Conservation (phyloP, 2,329 filamentous ascomycete species). For the Ophiostoma tasmaniense region DNA sequence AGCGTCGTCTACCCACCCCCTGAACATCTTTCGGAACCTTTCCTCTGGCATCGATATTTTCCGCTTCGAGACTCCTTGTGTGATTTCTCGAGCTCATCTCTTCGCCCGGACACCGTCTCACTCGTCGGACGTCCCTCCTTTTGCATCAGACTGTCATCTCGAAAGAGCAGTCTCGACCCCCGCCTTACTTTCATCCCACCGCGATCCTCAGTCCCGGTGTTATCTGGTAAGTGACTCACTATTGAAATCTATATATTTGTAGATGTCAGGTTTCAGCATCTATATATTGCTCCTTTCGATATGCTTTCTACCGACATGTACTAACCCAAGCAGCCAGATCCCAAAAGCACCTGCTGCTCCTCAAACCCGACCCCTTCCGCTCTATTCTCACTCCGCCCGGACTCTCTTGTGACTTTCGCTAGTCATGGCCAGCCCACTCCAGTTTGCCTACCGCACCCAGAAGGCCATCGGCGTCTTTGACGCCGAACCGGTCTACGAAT, state of each 20-base stretch:
- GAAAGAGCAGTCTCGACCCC: constrained; percentile 7
- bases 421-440: constrained; percentile 88
- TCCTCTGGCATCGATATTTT: neutral
- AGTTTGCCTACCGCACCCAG: constrained; percentile 95
- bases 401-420: constrained; percentile 69
- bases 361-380: neutral
- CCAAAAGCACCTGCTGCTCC: neutral
- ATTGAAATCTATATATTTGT: neutral
- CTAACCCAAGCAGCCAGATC: neutral
- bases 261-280: neutral
- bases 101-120: neutral
- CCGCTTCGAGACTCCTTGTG: neutral
- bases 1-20: neutral
- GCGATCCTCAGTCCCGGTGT: neutral
- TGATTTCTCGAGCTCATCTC: neutral
- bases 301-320: neutral
- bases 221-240: neutral
- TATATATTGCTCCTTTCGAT: neutral
- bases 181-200: neutral
- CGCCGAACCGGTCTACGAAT: constrained; percentile 78
- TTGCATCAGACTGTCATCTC: constrained; percentile 1
- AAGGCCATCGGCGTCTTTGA: constrained; percentile 94
- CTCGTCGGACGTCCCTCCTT: neutral
- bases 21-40: neutral
- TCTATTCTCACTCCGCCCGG: constrained; percentile 20